Base-by-base conservation (phyloP, 148 eudicot genomes). In the Dianthus caryophyllus region DNA sequence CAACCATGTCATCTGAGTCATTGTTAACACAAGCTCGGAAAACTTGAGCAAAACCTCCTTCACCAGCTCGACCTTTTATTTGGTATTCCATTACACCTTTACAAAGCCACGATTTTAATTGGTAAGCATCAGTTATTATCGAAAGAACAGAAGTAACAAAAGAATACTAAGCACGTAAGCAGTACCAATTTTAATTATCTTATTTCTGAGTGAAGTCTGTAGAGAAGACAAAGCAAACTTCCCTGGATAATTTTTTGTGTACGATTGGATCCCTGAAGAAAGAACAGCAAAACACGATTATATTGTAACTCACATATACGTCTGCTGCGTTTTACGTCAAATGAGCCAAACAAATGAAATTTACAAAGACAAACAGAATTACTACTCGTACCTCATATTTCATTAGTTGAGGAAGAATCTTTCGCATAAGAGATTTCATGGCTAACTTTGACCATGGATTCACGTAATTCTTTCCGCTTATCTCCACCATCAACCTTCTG, bases 11-110 rank as follows among this genome's bases (percentile, higher is more conserved):
- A 14, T 84, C 89, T 47, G 97, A 86, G 60, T 88, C 78, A 74
- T 80, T 77, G 68, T 84, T 72, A 49, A 84, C 75, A 73, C 55
- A 76, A 66, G 99, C 99, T 73, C 91, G 90, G 64, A 78, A 88
- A 79, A 94, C 96, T 82, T 84, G 88, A 71, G 97, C 97, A 84
- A 90, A 90, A 65, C 92, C 92, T 61, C 97, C 99, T 54, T 78
- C 80, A 59, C 97, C 97, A 67, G 99, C 96, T 77, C 87, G 84
- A 16, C 97, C 97, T 78, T 84, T 90, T 77, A 84, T 86, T 78
- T 80, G 95, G 50, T 94, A 94, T 65, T 84, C 86, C 65, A 72
- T 73, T 76, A 80, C 85, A 76, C 97, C 99, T 92, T n/a, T 56
- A 65, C 70, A 7, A 30, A 63, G 49, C 52, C 6, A 39, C 6